Evolutionary conservation across 2,329 filamentous ascomycete genomes (phyloP).

Genomic region (Sordariomycetes sp.): DNA sequence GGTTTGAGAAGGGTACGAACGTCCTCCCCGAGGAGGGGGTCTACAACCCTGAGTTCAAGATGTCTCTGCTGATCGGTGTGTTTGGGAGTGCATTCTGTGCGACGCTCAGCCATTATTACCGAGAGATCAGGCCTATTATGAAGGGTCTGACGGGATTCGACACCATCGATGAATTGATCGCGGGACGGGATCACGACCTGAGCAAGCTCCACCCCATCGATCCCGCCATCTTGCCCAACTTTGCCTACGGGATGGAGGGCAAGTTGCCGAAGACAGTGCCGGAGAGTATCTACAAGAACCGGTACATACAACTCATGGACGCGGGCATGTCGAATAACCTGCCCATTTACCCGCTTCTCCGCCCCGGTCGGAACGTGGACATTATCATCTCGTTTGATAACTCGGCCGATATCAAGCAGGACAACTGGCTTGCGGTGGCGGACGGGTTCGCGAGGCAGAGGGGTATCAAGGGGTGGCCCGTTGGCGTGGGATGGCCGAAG

Average conservation of each 20-base stretch:
- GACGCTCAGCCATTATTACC: conserved; percentile 91
- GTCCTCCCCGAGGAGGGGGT: conserved; percentile 51
- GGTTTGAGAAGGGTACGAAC: conserved; percentile 63
- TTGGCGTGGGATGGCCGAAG: conserved; percentile 89
- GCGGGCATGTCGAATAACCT: conserved; percentile 98
- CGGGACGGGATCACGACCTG: conserved; percentile 72
- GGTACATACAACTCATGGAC: conserved; percentile 82
- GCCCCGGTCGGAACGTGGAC: conserved; percentile 80
- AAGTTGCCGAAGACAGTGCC: conserved; percentile 69
- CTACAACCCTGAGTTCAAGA: conserved; percentile 71
- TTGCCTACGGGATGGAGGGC: conserved; percentile 68
- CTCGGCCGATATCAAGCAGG: conserved; percentile 82
- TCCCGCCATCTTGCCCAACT: conserved; percentile 85
- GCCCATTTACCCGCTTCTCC: conserved; percentile 86
- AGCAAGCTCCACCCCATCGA: conserved; percentile 92
- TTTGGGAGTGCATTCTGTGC: conserved; percentile 96
- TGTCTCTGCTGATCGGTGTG: conserved; percentile 82
- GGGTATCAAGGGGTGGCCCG: conserved; percentile 86
- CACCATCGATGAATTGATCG: conserved; percentile 71
- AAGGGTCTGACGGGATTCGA: conserved; percentile 63
- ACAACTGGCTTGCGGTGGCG: conserved; percentile 92
- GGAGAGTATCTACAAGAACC: conserved; percentile 57
- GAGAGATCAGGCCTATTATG: conserved; percentile 77
- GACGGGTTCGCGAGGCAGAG: conserved; percentile 89
- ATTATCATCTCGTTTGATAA: conserved; percentile 89